These are phyloP conservation scores for Stentor coeruleus DNA, from an alignment of 73 alveolate genomes.

Conservation along the genomic window DNA sequence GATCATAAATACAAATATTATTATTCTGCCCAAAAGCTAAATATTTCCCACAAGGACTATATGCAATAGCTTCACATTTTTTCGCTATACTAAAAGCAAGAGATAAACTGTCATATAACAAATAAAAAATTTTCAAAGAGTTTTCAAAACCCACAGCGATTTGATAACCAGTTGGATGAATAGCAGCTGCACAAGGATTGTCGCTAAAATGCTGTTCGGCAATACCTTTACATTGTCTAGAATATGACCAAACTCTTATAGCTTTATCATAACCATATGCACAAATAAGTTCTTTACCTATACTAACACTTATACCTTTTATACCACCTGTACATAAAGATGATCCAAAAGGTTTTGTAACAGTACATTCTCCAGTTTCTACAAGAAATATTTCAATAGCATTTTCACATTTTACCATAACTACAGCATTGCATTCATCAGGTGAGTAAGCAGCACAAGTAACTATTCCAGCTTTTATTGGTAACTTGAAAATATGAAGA, in stretches of 20 bases:
- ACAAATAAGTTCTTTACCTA: constrained; percentile 49
- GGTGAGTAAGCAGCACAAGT: constrained; percentile 15
- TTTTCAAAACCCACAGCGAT: constrained; percentile 65
- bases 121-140: constrained; percentile 49
- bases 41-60: constrained; percentile 57
- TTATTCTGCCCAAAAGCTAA: constrained; percentile 53
- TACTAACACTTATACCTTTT: constrained; percentile 30
- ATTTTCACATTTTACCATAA: not conserved
- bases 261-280: constrained; percentile 55
- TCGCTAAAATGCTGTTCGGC: constrained; percentile 45
- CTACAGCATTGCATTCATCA: not conserved
- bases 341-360: constrained; percentile 43
- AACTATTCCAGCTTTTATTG: not conserved
- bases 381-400: not conserved
- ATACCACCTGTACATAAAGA: constrained; percentile 41
- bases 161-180: constrained; percentile 64
- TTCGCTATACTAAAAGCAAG: constrained; percentile 48
- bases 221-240: constrained; percentile 39
- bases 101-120: constrained; percentile 48
- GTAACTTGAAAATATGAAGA: not conserved
- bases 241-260: constrained; percentile 48
- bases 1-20: constrained; percentile 47
- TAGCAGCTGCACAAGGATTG: constrained; percentile 41
- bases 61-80: constrained; percentile 41
- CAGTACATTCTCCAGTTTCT: constrained; percentile 27